Percentiles rank a stretch among this genome's conserved stretches.
These are phyloP conservation scores for Pilaira anomala DNA, from an alignment of 192 early-diverging fungal species.

Conservation along the genomic window DNA sequence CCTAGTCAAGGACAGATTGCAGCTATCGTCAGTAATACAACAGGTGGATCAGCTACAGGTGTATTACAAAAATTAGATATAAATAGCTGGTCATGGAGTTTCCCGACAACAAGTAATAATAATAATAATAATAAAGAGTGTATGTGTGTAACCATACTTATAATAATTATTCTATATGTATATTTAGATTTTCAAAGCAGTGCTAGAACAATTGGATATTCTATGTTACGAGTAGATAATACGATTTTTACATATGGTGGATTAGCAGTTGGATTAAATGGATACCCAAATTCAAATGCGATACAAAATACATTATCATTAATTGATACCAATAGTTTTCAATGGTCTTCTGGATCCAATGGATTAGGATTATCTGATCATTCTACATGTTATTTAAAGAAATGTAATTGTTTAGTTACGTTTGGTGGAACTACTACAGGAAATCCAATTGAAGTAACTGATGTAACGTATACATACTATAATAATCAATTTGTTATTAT, in stretches of 20 bases:
- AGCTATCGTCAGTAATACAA: slow-evolving; percentile 43
- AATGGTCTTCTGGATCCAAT: slow-evolving; percentile 29
- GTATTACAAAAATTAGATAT: slow-evolving; percentile 42
- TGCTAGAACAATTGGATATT: slow-evolving; percentile 44
- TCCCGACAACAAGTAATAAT: slow-evolving; percentile 43
- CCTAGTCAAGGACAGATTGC: slow-evolving; percentile 44
- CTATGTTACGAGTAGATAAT: slow-evolving; percentile 55
- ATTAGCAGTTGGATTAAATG: slow-evolving; percentile 24
- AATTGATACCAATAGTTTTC: slow-evolving; percentile 26
- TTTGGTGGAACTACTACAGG: slow-evolving; percentile 64
- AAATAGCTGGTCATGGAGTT: slow-evolving; percentile 44
- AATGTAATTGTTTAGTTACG: slow-evolving; percentile 51
- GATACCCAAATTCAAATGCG: slow-evolving; percentile 5
- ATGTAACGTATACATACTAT: slow-evolving; percentile 8
- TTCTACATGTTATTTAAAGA: slow-evolving; percentile 31
- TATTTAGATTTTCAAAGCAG: slow-evolving; percentile 10
- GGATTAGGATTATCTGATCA: slow-evolving; percentile 32
- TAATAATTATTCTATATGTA: slow-evolving; percentile 9
- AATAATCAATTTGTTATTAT: background rate
- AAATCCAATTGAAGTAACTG: slow-evolving; percentile 45
- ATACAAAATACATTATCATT: slow-evolving; percentile 32
- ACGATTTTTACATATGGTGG: slow-evolving; percentile 41
- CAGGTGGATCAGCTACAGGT: slow-evolving; percentile 19
- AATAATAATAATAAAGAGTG: too few species aligned
- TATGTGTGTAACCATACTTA: background rate